phyloP scores from a whole-genome alignment of 2,329 filamentous ascomycete species.

The Paramyrothecium sp. region DNA sequence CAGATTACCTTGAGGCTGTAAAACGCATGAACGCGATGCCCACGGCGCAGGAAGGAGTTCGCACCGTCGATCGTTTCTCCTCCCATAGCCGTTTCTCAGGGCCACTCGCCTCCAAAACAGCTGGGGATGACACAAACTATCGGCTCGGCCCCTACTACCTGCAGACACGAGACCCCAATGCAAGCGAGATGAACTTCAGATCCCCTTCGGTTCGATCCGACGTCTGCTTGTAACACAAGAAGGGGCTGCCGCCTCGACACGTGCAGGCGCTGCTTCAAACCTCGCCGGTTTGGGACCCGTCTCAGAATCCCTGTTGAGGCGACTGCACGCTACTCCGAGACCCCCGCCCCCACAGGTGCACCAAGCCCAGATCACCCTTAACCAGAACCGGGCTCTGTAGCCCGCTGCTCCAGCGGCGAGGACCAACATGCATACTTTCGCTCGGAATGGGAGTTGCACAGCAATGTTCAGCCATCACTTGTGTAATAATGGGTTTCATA shows the following conservation, averaged over 20 bases:
- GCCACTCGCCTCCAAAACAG: background rate
- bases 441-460: too few species aligned
- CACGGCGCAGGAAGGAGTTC: too few species aligned
- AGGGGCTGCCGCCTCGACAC: background rate
- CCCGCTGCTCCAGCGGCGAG: background rate
- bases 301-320: conserved; percentile 1
- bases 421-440: too few species aligned
- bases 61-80: too few species aligned
- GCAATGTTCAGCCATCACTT: too few species aligned
- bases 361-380: background rate
- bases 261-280: background rate
- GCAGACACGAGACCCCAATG: background rate
- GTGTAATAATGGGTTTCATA: too few species aligned
- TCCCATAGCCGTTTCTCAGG: background rate
- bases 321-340: background rate
- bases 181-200: background rate
- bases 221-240: background rate
- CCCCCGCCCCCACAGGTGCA: background rate
- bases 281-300: background rate
- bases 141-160: background rate
- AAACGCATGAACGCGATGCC: too few species aligned
- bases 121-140: background rate
- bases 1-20: background rate
- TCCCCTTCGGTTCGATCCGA: background rate
- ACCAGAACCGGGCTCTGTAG: background rate